Percentiles rank a stretch among this genome's conserved stretches.
Conservation (phyloP, 257 asterid species). For the Paraleonurus japonicus region DNA sequence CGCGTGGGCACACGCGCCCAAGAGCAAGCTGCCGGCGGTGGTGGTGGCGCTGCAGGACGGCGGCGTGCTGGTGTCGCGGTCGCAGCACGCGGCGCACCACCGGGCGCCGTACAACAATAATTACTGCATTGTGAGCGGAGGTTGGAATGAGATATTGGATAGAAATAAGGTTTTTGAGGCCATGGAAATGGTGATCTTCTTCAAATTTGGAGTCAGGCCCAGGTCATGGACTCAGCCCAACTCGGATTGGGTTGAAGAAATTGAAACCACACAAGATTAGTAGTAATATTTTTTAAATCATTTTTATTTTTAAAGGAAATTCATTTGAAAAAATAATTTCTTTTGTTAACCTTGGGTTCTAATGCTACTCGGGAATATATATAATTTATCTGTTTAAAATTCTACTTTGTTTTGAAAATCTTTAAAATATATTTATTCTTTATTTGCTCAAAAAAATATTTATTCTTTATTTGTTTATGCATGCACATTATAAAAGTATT, state of each 20-base stretch:
- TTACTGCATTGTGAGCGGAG: conserved; percentile 88
- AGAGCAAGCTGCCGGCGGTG: conserved; percentile 55
- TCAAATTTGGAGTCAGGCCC: conserved; percentile 64
- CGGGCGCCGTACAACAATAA: conserved; percentile 70
- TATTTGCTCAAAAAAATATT: too few relatives aligned
- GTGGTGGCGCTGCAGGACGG: conserved; percentile 75
- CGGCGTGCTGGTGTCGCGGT: conserved; percentile 60
- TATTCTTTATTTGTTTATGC: too few relatives aligned
- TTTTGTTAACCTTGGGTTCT: too few relatives aligned
- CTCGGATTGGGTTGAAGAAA: conserved; percentile 22
- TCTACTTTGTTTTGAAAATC: too few relatives aligned
- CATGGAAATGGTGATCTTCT: conserved; percentile 66
- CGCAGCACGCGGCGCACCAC: conserved; percentile 80
- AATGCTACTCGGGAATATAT: too few relatives aligned
- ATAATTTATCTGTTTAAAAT: too few relatives aligned
- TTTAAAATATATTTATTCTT: too few relatives aligned
- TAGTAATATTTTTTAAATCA: too few relatives aligned
- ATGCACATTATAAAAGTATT: too few relatives aligned
- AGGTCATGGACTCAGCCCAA: conserved; percentile 70
- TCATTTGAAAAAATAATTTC: too few relatives aligned
- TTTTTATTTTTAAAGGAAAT: too few relatives aligned
- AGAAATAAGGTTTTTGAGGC: conserved; percentile 46
- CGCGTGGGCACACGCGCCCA: conserved; percentile 81
- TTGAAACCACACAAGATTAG: conserved; percentile 3
- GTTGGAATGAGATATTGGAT: conserved; percentile 63